A percentile compares a stretch with the other conserved stretches of the same genome.
Conservation (phyloP, 2,329 filamentous ascomycete genomes). For the Rutstroemia sydowiana region DNA sequence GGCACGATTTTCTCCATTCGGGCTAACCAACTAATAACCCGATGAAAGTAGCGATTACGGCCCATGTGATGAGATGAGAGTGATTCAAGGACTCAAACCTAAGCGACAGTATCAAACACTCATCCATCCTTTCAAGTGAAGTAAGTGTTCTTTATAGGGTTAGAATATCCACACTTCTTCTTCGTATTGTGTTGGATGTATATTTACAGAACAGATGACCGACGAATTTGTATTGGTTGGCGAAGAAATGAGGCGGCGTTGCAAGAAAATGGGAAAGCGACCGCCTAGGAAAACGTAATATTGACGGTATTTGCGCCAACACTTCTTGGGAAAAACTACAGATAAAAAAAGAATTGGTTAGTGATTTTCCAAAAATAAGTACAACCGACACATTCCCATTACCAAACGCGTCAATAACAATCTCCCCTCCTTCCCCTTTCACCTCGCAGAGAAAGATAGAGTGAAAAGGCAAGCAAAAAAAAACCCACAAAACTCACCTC, state of each 20-base stretch:
- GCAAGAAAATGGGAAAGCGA: not conserved
- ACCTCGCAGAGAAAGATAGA: not conserved
- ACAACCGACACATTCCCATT: not conserved
- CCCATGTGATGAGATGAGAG: too few species aligned
- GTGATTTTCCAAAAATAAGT: not conserved
- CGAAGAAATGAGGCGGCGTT: too few species aligned
- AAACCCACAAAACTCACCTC: conserved; percentile 23
- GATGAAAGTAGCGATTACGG: too few species aligned
- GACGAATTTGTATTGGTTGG: not conserved
- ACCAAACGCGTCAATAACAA: not conserved
- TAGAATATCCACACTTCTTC: too few species aligned
- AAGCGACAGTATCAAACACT: too few species aligned
- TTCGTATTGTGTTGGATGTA: too few species aligned
- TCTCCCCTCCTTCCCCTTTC: not conserved
- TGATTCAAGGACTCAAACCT: too few species aligned
- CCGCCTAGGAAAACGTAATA: conserved; percentile 34
- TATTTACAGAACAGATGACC: not conserved
- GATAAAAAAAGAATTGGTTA: not conserved
- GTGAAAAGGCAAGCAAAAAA: not conserved
- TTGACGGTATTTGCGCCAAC: conserved; percentile 39
- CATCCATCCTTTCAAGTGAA: too few species aligned
- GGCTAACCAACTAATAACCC: too few species aligned
- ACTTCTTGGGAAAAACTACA: conserved; percentile 48
- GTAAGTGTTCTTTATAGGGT: too few species aligned
- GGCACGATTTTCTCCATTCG: too few species aligned